Evolutionary conservation across 352 stramenopile species (phyloP), one percentile per base, ranked within the genome.

Genomic region (Globisporangium radiosum): DNA sequence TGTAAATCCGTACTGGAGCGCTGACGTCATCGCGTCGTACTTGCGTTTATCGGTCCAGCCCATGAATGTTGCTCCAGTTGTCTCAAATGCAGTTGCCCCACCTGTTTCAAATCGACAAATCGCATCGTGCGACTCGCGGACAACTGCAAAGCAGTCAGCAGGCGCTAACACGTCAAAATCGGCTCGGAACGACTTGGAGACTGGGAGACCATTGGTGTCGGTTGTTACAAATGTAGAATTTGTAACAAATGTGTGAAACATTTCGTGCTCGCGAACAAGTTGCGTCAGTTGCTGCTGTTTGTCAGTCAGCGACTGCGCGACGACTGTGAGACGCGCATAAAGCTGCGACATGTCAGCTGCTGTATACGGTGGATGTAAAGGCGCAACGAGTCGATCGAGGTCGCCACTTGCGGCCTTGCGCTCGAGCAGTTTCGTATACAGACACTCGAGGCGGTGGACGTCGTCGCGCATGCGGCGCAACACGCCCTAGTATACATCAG

Each of bases 41-140:
- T 71, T 75, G 51, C 73, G 70, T 39, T 73, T 75, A 56, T 85
- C 75, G 0, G 70, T 82, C 75, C 75, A 85, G 49, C 75, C 75
- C 70, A 85, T 81, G 60, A 85, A 78, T 38, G 62, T 68, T 15
- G 69, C 64, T 36, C 73, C 73, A 1, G 72, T 78, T 0, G 71
- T 73, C 52, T 72, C 48, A 50, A 71, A 76, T 10, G 7, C 13
- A 9, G 7, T 33, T 5, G 45, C 7, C n/a, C 73, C 56, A 8
- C 65, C 57, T 25, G 63, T 59, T n/a, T 77, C 70, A n/a, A 78
- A 78, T 25, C 63, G 60, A 19, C 61, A 65, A 43, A 87, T 83
- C n/a, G 72, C 64, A 44, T 80, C 69, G 55, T 81, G 81, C 39
- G 73, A 79, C 51, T 89, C 75, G 14, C 71, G 76, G 17, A 89